A percentile compares a stretch with the other conserved stretches of the same genome.
Conservation (phyloP, 169 alveolate species). For the Plasmodium malariae region DNA sequence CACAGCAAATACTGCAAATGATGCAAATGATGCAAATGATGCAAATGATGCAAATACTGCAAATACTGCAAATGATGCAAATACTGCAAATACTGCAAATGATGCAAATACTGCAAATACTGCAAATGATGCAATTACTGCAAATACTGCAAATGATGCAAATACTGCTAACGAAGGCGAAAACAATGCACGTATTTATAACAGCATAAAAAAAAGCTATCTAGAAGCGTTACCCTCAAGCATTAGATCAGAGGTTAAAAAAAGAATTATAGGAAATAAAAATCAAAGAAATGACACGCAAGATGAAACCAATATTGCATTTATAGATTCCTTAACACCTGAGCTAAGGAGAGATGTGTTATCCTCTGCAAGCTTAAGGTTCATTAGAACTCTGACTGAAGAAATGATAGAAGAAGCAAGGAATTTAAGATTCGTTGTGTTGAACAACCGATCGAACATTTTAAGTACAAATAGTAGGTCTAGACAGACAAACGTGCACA, state of each 20-base stretch:
- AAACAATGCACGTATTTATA: conserved; percentile 27
- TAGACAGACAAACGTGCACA: neutral
- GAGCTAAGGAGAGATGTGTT: conserved; percentile 86
- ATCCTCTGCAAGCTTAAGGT: conserved; percentile 82
- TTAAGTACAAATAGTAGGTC: conserved; percentile 19
- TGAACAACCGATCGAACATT: conserved; percentile 20
- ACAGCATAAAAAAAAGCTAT: conserved; percentile 72
- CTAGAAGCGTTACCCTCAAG: conserved; percentile 64
- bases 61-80: neutral
- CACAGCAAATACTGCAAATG: neutral
- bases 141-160: neutral
- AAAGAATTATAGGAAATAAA: conserved; percentile 65
- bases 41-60: neutral
- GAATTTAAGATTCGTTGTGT: conserved; percentile 53
- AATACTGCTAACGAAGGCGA: conserved; percentile 15
- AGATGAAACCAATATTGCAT: conserved; percentile 86
- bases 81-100: neutral
- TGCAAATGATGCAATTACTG: neutral
- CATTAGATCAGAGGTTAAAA: conserved; percentile 61
- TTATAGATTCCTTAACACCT: conserved; percentile 85
- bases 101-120: neutral
- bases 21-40: neutral
- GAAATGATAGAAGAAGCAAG: conserved; percentile 87
- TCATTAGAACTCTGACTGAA: conserved; percentile 83
- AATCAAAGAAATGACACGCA: conserved; percentile 56